A percentile compares a stretch with the other conserved stretches of the same genome.
Evolutionary conservation across 2,329 filamentous ascomycete species (phyloP).

Genomic region (Colletotrichum nymphaeae): DNA sequence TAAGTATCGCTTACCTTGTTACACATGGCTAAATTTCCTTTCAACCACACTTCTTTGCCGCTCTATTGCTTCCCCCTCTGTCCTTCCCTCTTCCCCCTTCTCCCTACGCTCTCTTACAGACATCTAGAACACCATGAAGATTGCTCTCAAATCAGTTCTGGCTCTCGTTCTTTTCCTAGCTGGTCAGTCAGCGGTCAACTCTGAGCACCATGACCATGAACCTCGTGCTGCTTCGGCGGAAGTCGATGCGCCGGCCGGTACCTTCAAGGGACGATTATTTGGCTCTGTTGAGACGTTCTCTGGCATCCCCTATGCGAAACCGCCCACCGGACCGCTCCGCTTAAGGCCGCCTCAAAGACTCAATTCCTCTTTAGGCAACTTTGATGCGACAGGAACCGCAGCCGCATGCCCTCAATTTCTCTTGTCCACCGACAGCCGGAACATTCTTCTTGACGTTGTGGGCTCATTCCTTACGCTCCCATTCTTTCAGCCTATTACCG

Average conservation of each 20-base stretch:
- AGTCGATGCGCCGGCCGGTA: slow-evolving; percentile 67
- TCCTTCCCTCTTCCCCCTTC: neutral
- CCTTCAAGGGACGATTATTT: slow-evolving; percentile 60
- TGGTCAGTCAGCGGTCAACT: neutral
- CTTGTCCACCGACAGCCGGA: slow-evolving; percentile 59
- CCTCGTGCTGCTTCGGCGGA: slow-evolving; percentile 50
- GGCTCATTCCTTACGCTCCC: slow-evolving; percentile 65
- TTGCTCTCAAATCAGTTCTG: neutral
- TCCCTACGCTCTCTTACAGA: neutral
- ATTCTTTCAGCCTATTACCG: slow-evolving; percentile 65
- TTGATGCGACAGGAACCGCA: slow-evolving; percentile 68
- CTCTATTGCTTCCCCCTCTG: neutral
- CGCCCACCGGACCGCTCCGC: slow-evolving; percentile 74
- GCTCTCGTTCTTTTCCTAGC: neutral
- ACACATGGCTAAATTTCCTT: neutral
- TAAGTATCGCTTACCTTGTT: neutral
- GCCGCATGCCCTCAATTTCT: slow-evolving; percentile 80
- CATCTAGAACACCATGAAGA: slow-evolving; percentile 3
- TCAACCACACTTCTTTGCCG: neutral
- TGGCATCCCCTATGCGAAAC: slow-evolving; percentile 80
- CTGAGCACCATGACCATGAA: neutral
- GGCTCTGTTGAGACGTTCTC: slow-evolving; percentile 74
- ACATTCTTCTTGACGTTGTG: slow-evolving; percentile 56
- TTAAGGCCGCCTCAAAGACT: slow-evolving; percentile 76
- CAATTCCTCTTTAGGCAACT: slow-evolving; percentile 66